Evolutionary conservation across 2,329 filamentous ascomycete genomes (phyloP).

Genomic region (Xenosphaeropsis pyriputrescens): DNA sequence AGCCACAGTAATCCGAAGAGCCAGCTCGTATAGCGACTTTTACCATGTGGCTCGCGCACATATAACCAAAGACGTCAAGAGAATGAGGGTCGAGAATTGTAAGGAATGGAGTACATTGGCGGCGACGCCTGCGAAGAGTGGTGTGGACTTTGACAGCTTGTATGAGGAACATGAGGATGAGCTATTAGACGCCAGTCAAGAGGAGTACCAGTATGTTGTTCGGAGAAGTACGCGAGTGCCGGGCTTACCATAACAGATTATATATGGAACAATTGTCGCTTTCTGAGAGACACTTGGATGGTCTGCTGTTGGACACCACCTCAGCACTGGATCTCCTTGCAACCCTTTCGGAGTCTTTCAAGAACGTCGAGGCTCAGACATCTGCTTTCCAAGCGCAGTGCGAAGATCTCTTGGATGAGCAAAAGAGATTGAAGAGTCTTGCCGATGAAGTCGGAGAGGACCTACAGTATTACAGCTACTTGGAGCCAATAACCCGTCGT

Average conservation of each 20-base stretch:
- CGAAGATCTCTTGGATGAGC: conserved; percentile 71
- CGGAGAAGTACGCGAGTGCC: no score
- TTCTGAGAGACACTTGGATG: conserved; percentile 70
- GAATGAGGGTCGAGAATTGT: conserved; percentile 5
- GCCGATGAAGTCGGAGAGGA: conserved; percentile 79
- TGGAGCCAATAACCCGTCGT: conserved; percentile 78
- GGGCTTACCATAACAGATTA: conserved; percentile 27
- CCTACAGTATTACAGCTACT: conserved; percentile 85
- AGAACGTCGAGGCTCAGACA: conserved; percentile 76
- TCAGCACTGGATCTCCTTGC: conserved; percentile 63
- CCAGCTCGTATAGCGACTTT: conserved; percentile 69
- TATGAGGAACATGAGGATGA: conserved; percentile 46
- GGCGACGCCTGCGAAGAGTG: conserved; percentile 14
- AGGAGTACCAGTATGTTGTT: conserved; percentile 59
- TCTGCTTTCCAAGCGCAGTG: conserved; percentile 88
- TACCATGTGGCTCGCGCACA: conserved; percentile 47
- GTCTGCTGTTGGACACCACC: conserved; percentile 63
- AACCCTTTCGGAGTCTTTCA: conserved; percentile 73
- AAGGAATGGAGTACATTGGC: conserved; percentile 14
- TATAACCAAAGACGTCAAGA: conserved; percentile 32
- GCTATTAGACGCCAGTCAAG: conserved; percentile 68
- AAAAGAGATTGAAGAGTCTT: conserved; percentile 62
- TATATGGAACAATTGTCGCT: conserved; percentile 72
- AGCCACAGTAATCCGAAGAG: conserved; percentile 48
- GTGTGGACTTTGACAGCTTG: conserved; percentile 43